Percentiles rank a stretch among this genome's conserved stretches.
phyloP scores from a whole-genome alignment of 345 rosid genomes.

The Arabidopsis arenosa region DNA sequence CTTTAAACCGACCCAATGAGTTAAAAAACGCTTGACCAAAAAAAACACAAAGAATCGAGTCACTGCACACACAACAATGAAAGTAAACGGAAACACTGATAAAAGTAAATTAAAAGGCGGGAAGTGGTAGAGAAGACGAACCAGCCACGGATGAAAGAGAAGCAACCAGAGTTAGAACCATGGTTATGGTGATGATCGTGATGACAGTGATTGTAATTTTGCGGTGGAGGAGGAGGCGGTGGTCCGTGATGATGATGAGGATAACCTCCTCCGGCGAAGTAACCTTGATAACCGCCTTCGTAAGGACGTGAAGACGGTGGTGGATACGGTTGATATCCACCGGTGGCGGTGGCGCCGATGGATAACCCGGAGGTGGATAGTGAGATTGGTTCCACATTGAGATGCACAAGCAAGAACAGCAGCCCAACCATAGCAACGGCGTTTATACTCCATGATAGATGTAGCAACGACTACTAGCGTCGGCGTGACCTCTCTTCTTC shows the following conservation, averaged over 20 bases:
- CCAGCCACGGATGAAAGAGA: constrained; percentile 80
- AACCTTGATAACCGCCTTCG: constrained; percentile 77
- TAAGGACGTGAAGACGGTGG: constrained; percentile 55
- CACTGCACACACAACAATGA: neutral
- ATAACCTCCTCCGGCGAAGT: constrained; percentile 62
- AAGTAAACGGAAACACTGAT: neutral
- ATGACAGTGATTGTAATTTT: constrained; percentile 51
- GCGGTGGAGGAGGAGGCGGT: constrained; percentile 55
- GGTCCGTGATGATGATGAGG: constrained; percentile 45
- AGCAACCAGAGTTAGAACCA: constrained; percentile 55
- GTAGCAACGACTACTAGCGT: too few species aligned
- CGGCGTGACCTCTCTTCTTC: too few species aligned
- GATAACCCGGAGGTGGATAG: constrained; percentile 60
- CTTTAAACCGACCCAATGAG: constrained; percentile 9
- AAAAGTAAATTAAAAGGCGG: constrained; percentile 1
- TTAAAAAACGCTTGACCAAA: constrained; percentile 5
- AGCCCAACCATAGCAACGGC: too few species aligned
- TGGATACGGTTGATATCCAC: constrained; percentile 51
- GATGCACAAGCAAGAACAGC: too few species aligned
- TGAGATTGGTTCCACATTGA: constrained; percentile 48
- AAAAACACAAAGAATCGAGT: neutral
- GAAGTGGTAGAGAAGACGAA: constrained; percentile 40
- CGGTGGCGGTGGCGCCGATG: constrained; percentile 63
- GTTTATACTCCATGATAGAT: too few species aligned
- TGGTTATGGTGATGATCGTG: constrained; percentile 62